phyloP scores from a whole-genome alignment of 805 yeast species.

The Maudiozyma barnettii region DNA sequence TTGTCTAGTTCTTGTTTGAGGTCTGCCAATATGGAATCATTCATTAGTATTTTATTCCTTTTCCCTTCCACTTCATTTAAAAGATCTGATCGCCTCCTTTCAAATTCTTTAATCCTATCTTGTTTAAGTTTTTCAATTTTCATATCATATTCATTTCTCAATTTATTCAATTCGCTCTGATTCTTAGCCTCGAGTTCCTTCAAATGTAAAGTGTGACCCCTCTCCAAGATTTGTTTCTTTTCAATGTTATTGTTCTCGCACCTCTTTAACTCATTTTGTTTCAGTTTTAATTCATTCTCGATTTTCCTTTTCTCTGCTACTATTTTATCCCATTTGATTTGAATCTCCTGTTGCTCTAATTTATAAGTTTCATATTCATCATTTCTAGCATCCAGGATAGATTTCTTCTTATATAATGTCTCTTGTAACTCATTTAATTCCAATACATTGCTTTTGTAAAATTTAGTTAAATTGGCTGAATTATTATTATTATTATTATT shows the following conservation, averaged over 20 bases:
- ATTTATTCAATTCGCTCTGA: conserved; percentile 31
- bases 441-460: conserved; percentile 25
- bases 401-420: conserved; percentile 18
- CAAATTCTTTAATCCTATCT: conserved; percentile 27
- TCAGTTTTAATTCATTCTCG: conserved; percentile 22
- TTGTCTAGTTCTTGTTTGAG: conserved; percentile 13
- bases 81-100: conserved; percentile 24
- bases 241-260: conserved; percentile 22
- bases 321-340: conserved; percentile 22
- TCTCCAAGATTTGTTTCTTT: conserved; percentile 17
- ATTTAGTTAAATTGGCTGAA: conserved; percentile 17
- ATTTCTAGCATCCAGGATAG: conserved; percentile 16
- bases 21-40: conserved; percentile 12
- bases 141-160: conserved; percentile 27
- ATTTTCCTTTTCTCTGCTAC: conserved; percentile 21
- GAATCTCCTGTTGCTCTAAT: conserved; percentile 14
- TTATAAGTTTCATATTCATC: conserved; percentile 16
- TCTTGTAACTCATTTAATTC: conserved; percentile 25
- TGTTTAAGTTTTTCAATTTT: conserved; percentile 34
- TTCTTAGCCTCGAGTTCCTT: conserved; percentile 28
- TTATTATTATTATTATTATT: not conserved
- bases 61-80: conserved; percentile 26
- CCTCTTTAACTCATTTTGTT: conserved; percentile 27
- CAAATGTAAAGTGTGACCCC: conserved; percentile 29
- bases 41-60: conserved; percentile 16